Base-by-base conservation (phyloP, 2,329 filamentous ascomycete genomes). In the Mollisia scopiformis region DNA sequence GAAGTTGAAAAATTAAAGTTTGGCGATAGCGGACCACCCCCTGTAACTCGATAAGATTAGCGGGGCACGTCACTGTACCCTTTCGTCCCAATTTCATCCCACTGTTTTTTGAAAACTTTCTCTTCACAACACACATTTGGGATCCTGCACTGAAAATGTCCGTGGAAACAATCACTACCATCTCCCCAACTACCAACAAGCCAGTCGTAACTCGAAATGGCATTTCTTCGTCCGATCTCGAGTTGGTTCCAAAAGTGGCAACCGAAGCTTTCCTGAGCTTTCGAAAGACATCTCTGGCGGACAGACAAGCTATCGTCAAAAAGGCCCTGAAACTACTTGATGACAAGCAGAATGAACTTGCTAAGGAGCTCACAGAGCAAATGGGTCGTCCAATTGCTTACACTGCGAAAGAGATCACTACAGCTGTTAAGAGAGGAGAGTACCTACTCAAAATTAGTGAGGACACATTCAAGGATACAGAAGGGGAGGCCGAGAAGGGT, bases 311-410 rank as follows among this genome's bases (percentile, higher is more conserved):
- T 50, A 93, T 97, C 66, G 87, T 97, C 70, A 88, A 86, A 70
- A 91, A 90, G 71, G 93, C 93, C 1, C 79, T 98, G 47, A 84
- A 88, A 64, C 77, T 91, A 4, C 81, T 98, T 28, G 77, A 79
- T 16, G 84, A 87, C 53, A 88, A 87, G 74, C 85, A 93, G 75
- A 89, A 95, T 86, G 90, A 88, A 64, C 82, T 98, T 33, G 93
- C 90, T 6, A 84, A 86, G 68, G 93, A 97, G 75, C 79, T 98
- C 62, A 97, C 93, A 0, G 88, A 92, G 74, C 93, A 98, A 79
- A 98, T 98, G 93, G 94, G 94, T 43, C 85, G 94, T 21, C 94
- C 94, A 33, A 97, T 97, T 71, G 85, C 90, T 37, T 97, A 94
- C 75, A 91, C 91, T 0, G 88, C 84, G 50, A 92, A 88, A 68